Percentiles rank a stretch among this genome's conserved stretches.
Conservation (phyloP, 108 stramenopile species). For the Bacterosira constricta region DNA sequence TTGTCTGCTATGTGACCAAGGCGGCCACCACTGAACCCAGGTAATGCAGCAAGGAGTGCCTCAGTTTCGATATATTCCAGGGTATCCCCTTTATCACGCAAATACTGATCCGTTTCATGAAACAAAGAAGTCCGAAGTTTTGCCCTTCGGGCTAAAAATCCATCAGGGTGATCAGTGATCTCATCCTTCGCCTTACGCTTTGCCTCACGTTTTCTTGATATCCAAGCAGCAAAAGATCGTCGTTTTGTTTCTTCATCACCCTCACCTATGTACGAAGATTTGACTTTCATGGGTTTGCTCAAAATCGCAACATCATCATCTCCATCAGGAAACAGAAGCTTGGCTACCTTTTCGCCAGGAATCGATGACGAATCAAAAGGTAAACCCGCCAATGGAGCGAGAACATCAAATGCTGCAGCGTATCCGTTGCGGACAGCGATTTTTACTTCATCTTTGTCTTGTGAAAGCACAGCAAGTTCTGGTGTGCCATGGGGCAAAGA, state of each 20-base stretch:
- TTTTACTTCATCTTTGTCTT: conserved; percentile 54
- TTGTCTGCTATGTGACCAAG: conserved; percentile 47
- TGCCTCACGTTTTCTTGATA: conserved; percentile 44
- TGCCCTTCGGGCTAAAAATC: conserved; percentile 24
- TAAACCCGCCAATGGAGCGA: conserved; percentile 47
- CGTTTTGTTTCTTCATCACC: conserved; percentile 40
- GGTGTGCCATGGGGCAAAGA: conserved; percentile 37
- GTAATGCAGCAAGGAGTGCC: conserved; percentile 53
- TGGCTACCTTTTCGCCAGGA: conserved; percentile 43
- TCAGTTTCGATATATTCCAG: conserved; percentile 51
- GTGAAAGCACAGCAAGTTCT: conserved; percentile 49
- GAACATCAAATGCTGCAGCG: conserved; percentile 54
- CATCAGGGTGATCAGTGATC: conserved; percentile 31
- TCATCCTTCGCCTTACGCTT: conserved; percentile 38
- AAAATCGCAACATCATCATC: conserved; percentile 46
- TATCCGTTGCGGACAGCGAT: conserved; percentile 51
- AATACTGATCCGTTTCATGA: conserved; percentile 52
- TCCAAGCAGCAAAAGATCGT: conserved; percentile 42
- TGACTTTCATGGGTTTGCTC: conserved; percentile 42
- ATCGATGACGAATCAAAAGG: conserved; percentile 40
- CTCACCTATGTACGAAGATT: conserved; percentile 33
- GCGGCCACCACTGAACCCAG: conserved; percentile 43
- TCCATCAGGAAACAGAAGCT: conserved; percentile 45
- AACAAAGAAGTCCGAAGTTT: conserved; percentile 14
- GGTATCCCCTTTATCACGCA: conserved; percentile 36